Evolutionary conservation across 441 rosid genomes (phyloP).

Genomic region (Adansonia gregorii): DNA sequence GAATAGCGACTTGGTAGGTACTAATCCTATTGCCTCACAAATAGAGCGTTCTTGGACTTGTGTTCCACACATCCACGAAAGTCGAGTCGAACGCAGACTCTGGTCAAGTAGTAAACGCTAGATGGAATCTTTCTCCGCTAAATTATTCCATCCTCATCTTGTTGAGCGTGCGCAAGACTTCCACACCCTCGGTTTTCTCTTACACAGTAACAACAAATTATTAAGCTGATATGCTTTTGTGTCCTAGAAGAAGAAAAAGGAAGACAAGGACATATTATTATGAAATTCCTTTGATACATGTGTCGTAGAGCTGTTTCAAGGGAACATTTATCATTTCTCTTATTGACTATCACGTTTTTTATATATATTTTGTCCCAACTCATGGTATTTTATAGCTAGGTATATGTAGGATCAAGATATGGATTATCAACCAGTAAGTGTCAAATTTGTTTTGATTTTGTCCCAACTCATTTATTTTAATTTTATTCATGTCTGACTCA

Average conservation of each 20-base stretch:
- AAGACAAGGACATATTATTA: neutral
- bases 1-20: neutral
- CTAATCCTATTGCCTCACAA: neutral
- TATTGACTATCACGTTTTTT: conserved; percentile 18
- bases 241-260: neutral
- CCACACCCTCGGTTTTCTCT: neutral
- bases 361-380: neutral
- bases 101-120: conserved; percentile 40
- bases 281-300: neutral
- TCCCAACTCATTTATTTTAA: neutral
- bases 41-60: neutral
- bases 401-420: neutral
- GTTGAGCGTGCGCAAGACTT: conserved; percentile 21
- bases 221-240: conserved; percentile 14
- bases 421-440: neutral
- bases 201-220: conserved; percentile 22
- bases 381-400: neutral
- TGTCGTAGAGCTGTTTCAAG: neutral
- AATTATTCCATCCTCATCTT: conserved; percentile 31
- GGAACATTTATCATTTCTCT: conserved; percentile 20
- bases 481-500: neutral
- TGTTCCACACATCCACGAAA: conserved; percentile 5
- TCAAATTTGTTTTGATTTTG: neutral
- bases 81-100: neutral
- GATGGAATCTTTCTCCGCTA: conserved; percentile 32